Evolutionary conservation across 2,329 filamentous ascomycete species (phyloP).

Genomic region (Exophiala oligosperma): DNA sequence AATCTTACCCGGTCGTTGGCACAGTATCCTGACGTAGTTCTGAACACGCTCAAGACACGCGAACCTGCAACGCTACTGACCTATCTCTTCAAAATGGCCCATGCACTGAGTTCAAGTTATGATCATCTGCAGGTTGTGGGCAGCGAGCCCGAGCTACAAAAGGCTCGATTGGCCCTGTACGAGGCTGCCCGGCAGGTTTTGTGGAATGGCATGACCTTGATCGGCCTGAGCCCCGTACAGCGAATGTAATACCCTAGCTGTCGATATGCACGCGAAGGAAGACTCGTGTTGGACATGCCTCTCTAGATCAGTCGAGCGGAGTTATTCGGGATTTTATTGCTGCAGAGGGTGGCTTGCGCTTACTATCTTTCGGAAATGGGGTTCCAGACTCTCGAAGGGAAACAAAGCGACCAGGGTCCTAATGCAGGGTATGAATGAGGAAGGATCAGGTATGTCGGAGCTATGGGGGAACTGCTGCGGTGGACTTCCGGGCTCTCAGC

Average conservation of each 20-base stretch:
- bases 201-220: constrained; percentile 64
- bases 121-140: constrained; percentile 63
- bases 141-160: constrained; percentile 57
- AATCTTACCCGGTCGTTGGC: constrained; percentile 63
- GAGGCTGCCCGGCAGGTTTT: constrained; percentile 63
- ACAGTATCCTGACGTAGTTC: constrained; percentile 65
- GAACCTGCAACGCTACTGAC: constrained; percentile 66
- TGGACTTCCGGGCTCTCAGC: background rate
- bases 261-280: constrained; percentile 1
- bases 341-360: background rate
- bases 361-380: background rate
- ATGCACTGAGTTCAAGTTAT: constrained; percentile 62
- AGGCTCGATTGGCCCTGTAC: constrained; percentile 63
- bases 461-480: background rate
- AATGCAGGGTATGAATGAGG: background rate
- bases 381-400: background rate
- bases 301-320: constrained; percentile 9
- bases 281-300: constrained; percentile 10
- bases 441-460: background rate
- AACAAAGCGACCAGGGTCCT: background rate
- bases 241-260: constrained; percentile 35
- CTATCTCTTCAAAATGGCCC: constrained; percentile 68
- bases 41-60: constrained; percentile 64
- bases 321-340: constrained; percentile 10
- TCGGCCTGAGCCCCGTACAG: constrained; percentile 66